These are phyloP conservation scores for Trichoderma reesei DNA, from an alignment of 495 filamentous ascomycete genomes.

Conservation along the genomic window DNA sequence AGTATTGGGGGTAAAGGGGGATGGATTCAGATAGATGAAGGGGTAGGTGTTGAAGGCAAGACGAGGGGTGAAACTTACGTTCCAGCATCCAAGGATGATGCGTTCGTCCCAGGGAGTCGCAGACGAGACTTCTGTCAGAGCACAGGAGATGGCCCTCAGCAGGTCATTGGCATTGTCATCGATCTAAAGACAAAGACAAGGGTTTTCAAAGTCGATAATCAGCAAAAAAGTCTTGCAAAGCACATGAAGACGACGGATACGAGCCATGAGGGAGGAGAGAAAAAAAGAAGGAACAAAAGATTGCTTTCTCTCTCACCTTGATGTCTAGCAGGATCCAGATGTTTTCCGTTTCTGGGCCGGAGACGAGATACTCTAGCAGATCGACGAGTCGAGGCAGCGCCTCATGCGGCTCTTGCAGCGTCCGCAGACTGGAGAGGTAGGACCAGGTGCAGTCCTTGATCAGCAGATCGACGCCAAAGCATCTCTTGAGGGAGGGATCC, in stretches of 20 bases:
- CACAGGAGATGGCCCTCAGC: slow-evolving; percentile 52
- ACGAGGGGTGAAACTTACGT: slow-evolving; percentile 31
- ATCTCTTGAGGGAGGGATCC: slow-evolving; percentile 67
- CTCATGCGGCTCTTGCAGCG: slow-evolving; percentile 54
- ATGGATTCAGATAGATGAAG: too few relatives aligned
- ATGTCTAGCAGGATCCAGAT: slow-evolving; percentile 84
- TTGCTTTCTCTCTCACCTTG: slow-evolving; percentile 44
- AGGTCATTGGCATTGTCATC: slow-evolving; percentile 63
- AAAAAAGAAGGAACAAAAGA: background rate
- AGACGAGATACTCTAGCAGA: slow-evolving; percentile 58
- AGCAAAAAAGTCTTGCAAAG: too few relatives aligned
- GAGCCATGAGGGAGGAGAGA: too few relatives aligned
- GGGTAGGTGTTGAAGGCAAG: background rate
- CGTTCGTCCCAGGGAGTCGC: slow-evolving; percentile 56
- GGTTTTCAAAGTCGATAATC: too few relatives aligned
- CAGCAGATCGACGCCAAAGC: slow-evolving; percentile 60
- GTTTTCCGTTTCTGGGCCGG: slow-evolving; percentile 42
- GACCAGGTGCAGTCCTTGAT: slow-evolving; percentile 68
- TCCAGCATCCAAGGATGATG: slow-evolving; percentile 73
- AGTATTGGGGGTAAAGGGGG: too few relatives aligned
- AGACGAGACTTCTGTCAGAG: slow-evolving; percentile 44
- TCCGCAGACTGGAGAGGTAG: slow-evolving; percentile 58
- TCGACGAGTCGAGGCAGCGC: slow-evolving; percentile 68
- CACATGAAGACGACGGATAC: too few relatives aligned
- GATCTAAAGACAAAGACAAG: slow-evolving; percentile 22